Evolutionary conservation across 1,139 yeast genomes (phyloP).

Genomic region (Geotrichum candidum): DNA sequence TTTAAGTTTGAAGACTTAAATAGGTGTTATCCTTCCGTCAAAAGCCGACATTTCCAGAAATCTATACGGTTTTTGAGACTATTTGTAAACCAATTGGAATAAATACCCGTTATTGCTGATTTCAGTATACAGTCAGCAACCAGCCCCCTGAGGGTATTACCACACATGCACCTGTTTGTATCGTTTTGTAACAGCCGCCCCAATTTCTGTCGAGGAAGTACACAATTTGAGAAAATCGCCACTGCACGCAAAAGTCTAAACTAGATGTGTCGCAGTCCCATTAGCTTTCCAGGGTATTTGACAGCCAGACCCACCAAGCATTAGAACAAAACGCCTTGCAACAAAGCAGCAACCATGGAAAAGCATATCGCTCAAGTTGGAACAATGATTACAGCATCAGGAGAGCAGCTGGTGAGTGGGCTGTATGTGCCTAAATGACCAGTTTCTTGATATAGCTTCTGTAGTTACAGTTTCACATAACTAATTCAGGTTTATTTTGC

Average conservation of each 20-base stretch:
- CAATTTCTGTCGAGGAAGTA: neutral
- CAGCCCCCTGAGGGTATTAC: neutral
- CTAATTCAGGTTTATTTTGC: neutral
- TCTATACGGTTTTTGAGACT: neutral
- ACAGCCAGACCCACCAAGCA: neutral
- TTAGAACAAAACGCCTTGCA: too few relatives aligned
- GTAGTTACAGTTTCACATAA: neutral
- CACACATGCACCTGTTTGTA: neutral
- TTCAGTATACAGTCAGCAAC: neutral
- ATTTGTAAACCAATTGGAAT: too few relatives aligned
- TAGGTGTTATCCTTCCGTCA: neutral
- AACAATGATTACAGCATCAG: neutral
- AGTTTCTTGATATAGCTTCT: neutral
- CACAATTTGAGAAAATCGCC: neutral
- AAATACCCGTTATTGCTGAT: too few relatives aligned
- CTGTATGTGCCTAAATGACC: neutral
- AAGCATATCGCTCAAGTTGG: neutral
- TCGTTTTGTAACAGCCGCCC: neutral
- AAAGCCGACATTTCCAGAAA: neutral
- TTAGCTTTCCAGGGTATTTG: neutral
- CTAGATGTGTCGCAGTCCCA: neutral
- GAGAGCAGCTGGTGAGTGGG: neutral
- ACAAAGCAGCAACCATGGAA: too few relatives aligned
- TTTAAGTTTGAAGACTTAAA: too few relatives aligned
- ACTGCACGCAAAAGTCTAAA: neutral